Evolutionary conservation across 306 rosid genomes (phyloP), one percentile per base, ranked within the genome.

Genomic region (Purshia tridentata): DNA sequence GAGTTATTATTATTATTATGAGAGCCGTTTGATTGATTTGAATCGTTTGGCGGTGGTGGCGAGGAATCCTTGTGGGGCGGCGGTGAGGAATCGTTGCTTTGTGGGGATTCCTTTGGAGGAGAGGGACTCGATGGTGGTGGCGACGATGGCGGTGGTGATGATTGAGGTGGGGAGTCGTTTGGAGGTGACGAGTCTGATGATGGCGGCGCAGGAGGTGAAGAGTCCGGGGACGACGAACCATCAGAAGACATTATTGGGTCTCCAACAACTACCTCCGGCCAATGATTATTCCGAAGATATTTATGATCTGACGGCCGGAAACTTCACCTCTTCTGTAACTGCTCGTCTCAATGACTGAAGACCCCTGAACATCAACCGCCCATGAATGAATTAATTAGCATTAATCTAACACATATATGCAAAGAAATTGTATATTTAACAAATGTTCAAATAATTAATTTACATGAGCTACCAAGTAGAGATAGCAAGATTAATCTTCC

Each of bases 221-320:
- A 42, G 20, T 62, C 22, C 35, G 85, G 79, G 29, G 85, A 81
- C 12, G 86, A 57, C 58, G 79, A 16, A 57, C 71, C 48, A 69
- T 59, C n/a, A 51, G 84, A 70, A 76, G 90, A 62, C 93, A 86
- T 90, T 84, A 39, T 82, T 66, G 73, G 70, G 64, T 61, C 67
- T 16, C 39, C 82, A 81, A 74, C 48, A 84, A 83, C 2, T 29
- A 29, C 74, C 65, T 78, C 54, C 79, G 84, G 84, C 87, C 75
- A 72, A 76, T 44, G 48, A 67, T 67, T 52, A 75, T 39, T 67
- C 61, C 78, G 50, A 75, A 72, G 56, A 39, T 41, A 15, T 22
- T 19, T 61, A 70, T 70, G 40, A 54, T 55, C 54, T 55, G 65
- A 41, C 23, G 74, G 73, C 86, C 81, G 75, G 91, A 76, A 82